Conservation (phyloP, 441 rosid genomes). For the Gossypium aridum region DNA sequence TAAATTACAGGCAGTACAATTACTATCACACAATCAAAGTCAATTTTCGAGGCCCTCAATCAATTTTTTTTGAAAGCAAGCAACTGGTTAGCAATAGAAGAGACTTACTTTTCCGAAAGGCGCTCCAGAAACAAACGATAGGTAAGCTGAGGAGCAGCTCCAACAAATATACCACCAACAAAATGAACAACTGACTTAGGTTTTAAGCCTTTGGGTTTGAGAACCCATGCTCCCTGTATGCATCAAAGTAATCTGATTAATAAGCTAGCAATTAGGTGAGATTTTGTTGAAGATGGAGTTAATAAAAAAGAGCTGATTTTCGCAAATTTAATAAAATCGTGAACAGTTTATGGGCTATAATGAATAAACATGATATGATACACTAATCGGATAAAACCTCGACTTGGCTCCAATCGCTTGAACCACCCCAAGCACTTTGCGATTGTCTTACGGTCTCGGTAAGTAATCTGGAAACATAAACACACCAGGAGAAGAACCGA, state of each 20-base stretch:
- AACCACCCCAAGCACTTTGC: constrained; percentile 49
- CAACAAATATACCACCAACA: constrained; percentile 90
- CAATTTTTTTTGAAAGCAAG: not conserved
- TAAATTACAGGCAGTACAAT: not conserved
- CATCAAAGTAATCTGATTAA: not conserved
- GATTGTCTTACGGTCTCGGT: constrained; percentile 73
- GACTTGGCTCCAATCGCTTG: constrained; percentile 63
- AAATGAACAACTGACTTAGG: constrained; percentile 85
- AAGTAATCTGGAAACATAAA: constrained; percentile 45
- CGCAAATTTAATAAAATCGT: not conserved
- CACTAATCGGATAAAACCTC: constrained; percentile 38
- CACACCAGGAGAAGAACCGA: not conserved
- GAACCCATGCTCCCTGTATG: constrained; percentile 87
- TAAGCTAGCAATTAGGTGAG: not conserved
- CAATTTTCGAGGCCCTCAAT: not conserved
- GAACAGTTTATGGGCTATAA: not conserved
- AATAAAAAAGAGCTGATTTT: not conserved
- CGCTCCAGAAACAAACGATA: constrained; percentile 93
- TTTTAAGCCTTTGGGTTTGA: constrained; percentile 53
- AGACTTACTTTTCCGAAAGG: constrained; percentile 75
- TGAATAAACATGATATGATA: not conserved
- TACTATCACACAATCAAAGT: not conserved
- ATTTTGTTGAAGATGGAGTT: not conserved
- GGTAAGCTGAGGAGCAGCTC: constrained; percentile 95
- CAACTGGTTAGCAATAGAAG: not conserved